These are phyloP conservation scores for Avena atlantica DNA, from an alignment of 176 grass and related monocot genomes.

Conservation along the genomic window DNA sequence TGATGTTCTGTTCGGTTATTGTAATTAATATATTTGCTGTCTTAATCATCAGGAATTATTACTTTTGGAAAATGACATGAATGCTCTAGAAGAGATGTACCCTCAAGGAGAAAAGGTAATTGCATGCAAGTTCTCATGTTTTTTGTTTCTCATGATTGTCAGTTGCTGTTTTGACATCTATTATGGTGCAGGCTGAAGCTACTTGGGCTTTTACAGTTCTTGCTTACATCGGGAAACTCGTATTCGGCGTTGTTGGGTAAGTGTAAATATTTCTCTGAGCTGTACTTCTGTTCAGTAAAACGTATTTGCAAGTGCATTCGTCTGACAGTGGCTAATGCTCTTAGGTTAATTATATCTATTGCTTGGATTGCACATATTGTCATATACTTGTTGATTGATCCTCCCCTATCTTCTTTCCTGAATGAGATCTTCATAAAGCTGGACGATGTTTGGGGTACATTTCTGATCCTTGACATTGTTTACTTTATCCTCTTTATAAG, in stretches of 20 bases:
- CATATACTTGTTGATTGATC: slow-evolving; percentile 91
- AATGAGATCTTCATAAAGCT: slow-evolving; percentile 99
- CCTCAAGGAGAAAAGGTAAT: slow-evolving; percentile 94
- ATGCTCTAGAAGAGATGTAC: slow-evolving; percentile 99
- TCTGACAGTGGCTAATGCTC: slow-evolving; percentile 30
- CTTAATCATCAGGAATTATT: slow-evolving; percentile 71
- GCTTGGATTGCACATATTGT: slow-evolving; percentile 97
- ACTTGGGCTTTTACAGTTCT: slow-evolving; percentile 97
- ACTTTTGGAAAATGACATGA: slow-evolving; percentile 94
- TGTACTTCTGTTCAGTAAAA: not conserved
- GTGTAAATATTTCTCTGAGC: slow-evolving; percentile 32
- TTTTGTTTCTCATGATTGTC: slow-evolving; percentile 29
- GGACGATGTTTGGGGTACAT: slow-evolving; percentile 88
- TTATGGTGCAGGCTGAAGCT: slow-evolving; percentile 84
- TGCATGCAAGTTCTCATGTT: slow-evolving; percentile 4
- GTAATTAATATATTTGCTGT: not conserved
- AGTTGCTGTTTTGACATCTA: slow-evolving; percentile 39
- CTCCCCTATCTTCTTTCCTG: slow-evolving; percentile 94
- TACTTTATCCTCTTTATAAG: slow-evolving; percentile 28
- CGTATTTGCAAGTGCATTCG: not conserved
- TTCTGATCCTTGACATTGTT: slow-evolving; percentile 42
- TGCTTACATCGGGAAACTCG: slow-evolving; percentile 84
- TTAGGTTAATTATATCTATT: slow-evolving; percentile 94
- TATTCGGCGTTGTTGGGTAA: slow-evolving; percentile 90
- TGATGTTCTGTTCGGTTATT: slow-evolving; percentile 2